phyloP scores from a whole-genome alignment of 129 eudicot genomes.

The Pittosporum tobira region DNA sequence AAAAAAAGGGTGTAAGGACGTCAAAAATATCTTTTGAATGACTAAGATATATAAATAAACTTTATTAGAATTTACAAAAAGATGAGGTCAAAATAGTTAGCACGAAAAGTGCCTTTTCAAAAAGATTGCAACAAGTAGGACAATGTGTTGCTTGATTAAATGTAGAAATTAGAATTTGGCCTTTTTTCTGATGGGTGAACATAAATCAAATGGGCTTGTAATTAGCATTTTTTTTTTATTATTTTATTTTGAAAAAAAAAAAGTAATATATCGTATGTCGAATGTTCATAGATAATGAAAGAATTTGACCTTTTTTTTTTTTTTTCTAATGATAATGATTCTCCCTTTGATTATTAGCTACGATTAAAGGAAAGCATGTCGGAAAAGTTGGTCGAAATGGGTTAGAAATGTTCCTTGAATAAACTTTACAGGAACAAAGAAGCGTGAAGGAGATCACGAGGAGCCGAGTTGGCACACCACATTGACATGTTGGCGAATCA shows the following conservation, averaged over 20 bases:
- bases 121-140: slow-evolving; percentile 8
- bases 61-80: background rate
- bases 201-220: background rate
- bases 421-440: slow-evolving; percentile 6
- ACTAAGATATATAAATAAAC: background rate
- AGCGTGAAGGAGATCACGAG: background rate
- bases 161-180: slow-evolving; percentile 3
- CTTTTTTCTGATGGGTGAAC: slow-evolving; percentile 7
- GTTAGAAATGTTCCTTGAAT: slow-evolving; percentile 1
- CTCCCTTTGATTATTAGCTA: background rate
- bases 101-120: background rate
- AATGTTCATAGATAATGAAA: too few species aligned
- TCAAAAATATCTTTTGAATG: too few species aligned
- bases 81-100: background rate
- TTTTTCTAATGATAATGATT: background rate
- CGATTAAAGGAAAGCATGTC: slow-evolving; percentile 9
- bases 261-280: too few species aligned
- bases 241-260: too few species aligned
- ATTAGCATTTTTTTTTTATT: too few species aligned
- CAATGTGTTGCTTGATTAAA: slow-evolving; percentile 6
- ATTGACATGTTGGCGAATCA: background rate
- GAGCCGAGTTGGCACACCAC: background rate
- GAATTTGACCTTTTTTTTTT: too few species aligned
- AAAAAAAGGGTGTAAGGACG: too few species aligned
- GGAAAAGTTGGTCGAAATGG: slow-evolving; percentile 6